phyloP scores from a whole-genome alignment of 2,329 filamentous ascomycete species.

The Aspergillus vadensis region DNA sequence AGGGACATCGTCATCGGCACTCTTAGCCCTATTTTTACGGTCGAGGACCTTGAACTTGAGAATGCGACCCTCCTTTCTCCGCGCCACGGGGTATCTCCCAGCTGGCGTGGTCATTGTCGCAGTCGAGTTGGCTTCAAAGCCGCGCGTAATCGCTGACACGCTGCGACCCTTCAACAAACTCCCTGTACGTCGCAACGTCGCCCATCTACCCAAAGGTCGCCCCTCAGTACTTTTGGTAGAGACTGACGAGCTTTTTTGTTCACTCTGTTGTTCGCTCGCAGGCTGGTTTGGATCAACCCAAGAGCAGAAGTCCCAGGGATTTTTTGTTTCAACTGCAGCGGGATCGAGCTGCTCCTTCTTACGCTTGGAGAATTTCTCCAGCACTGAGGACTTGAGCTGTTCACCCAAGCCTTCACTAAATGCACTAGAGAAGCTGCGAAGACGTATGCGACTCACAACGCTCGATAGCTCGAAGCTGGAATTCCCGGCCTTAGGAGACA shows the following conservation, averaged over 20 bases:
- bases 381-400: slow-evolving; percentile 19
- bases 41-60: slow-evolving; percentile 13
- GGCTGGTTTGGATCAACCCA: slow-evolving; percentile 14
- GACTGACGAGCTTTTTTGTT: not conserved
- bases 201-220: slow-evolving; percentile 11
- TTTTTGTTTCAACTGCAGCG: not conserved
- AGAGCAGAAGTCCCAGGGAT: slow-evolving; percentile 21
- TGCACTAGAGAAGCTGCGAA: slow-evolving; percentile 17
- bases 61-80: slow-evolving; percentile 15
- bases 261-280: slow-evolving; percentile 6
- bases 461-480: slow-evolving; percentile 16
- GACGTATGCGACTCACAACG: slow-evolving; percentile 16
- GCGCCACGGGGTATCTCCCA: slow-evolving; percentile 13
- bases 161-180: slow-evolving; percentile 18
- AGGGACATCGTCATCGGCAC: not conserved
- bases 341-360: slow-evolving; percentile 13
- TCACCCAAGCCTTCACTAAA: slow-evolving; percentile 15
- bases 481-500: slow-evolving; percentile 7
- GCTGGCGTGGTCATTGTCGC: slow-evolving; percentile 11
- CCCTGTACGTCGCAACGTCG: slow-evolving; percentile 15
- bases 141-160: slow-evolving; percentile 14
- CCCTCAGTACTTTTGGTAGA: slow-evolving; percentile 6
- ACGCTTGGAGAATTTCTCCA: slow-evolving; percentile 21
- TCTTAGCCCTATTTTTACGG: slow-evolving; percentile 7
- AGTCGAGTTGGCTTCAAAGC: slow-evolving; percentile 15